These are phyloP conservation scores for Chenopodium formosanum DNA, from an alignment of 148 eudicot species.

Conservation along the genomic window DNA sequence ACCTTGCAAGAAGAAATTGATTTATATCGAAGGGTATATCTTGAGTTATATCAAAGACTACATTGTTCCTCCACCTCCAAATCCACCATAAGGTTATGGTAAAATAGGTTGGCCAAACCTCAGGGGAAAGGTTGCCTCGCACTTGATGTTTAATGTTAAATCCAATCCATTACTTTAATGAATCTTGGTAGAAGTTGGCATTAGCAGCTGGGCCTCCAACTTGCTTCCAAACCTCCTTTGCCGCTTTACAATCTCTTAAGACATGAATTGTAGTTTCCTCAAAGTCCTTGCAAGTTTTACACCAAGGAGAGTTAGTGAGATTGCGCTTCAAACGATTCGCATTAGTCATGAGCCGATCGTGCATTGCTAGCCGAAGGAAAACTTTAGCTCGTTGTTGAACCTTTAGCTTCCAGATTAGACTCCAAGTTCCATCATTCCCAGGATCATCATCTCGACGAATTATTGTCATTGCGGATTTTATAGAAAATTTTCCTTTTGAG, in stretches of 20 bases:
- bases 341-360: background rate
- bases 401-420: background rate
- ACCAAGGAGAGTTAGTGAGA: background rate
- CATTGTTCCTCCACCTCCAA: background rate
- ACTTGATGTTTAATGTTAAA: background rate
- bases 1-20: too few species aligned
- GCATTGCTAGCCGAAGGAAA: background rate
- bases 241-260: background rate
- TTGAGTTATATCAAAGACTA: too few species aligned
- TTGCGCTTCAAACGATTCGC: background rate
- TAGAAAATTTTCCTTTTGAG: background rate
- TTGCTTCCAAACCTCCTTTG: too few species aligned
- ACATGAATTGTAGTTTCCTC: background rate
- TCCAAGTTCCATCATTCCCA: background rate
- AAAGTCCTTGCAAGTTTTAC: background rate
- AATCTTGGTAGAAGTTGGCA: too few species aligned
- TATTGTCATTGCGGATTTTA: background rate
- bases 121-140: rapidly evolving
- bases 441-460: rapidly evolving
- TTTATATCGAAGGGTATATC: too few species aligned
- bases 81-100: background rate
- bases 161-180: background rate
- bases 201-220: too few species aligned
- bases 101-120: background rate
- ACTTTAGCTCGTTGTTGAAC: background rate